These are phyloP conservation scores for Colletotrichum cuscutae DNA, from an alignment of 2,329 filamentous ascomycete species.

Conservation along the genomic window DNA sequence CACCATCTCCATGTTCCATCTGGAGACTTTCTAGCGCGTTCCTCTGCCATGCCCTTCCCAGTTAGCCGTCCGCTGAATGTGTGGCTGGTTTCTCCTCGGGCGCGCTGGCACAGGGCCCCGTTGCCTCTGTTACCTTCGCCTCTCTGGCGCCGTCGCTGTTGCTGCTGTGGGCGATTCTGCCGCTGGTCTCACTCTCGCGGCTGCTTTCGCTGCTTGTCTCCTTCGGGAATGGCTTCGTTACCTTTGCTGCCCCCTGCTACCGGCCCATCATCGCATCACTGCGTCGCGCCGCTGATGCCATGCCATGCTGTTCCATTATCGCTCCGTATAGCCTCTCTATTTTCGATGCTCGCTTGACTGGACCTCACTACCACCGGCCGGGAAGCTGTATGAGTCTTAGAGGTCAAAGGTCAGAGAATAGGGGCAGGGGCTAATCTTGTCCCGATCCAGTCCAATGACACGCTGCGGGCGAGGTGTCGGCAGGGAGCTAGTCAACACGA, in stretches of 20 bases:
- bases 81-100: slow-evolving; percentile 5
- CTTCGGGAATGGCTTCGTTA: slow-evolving; percentile 12
- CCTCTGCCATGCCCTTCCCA: slow-evolving; percentile 16
- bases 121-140: slow-evolving; percentile 11
- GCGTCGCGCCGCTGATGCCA: slow-evolving; percentile 28
- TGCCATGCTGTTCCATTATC: not conserved
- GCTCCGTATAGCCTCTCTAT: slow-evolving; percentile 24
- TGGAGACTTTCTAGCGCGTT: slow-evolving; percentile 32
- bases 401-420: slow-evolving; percentile 20
- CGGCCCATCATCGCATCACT: slow-evolving; percentile 24
- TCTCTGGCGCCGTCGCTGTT: not conserved
- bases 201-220: slow-evolving; percentile 10
- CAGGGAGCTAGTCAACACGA: slow-evolving; percentile 30
- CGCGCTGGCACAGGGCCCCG: slow-evolving; percentile 12
- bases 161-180: not conserved
- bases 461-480: slow-evolving; percentile 14
- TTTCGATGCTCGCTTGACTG: slow-evolving; percentile 4
- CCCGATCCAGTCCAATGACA: slow-evolving; percentile 17
- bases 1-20: not conserved
- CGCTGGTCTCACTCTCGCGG: not conserved
- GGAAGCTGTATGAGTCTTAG: slow-evolving; percentile 10
- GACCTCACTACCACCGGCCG: not conserved
- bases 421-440: slow-evolving; percentile 12
- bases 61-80: slow-evolving; percentile 13
- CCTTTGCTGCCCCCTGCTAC: slow-evolving; percentile 10